phyloP scores from a whole-genome alignment of 2,329 filamentous ascomycete species.

The Waltergamsia citrina region DNA sequence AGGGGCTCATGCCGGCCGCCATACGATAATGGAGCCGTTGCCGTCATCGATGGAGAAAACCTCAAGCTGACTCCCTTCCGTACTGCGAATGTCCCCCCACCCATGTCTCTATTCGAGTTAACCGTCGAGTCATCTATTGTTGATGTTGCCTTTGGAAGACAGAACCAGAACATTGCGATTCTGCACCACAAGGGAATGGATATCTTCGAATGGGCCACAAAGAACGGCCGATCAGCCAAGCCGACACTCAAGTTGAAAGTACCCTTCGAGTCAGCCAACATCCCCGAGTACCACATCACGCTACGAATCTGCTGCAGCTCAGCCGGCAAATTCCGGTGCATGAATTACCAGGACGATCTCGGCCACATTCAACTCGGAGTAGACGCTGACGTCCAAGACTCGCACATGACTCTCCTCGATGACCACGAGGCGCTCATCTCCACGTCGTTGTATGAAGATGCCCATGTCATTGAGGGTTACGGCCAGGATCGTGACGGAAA shows the following conservation, averaged over 20 bases:
- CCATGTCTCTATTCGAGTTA: constrained; percentile 79
- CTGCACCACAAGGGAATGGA: constrained; percentile 59
- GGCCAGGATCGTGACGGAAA: constrained; percentile 36
- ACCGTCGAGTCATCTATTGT: constrained; percentile 50
- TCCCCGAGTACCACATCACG: constrained; percentile 13
- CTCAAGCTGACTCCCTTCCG: constrained; percentile 82
- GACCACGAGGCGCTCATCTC: constrained; percentile 13
- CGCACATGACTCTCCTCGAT: constrained; percentile 9
- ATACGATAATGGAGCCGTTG: constrained; percentile 68
- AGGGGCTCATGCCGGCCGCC: constrained; percentile 62
- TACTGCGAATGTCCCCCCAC: constrained; percentile 78
- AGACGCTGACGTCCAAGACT: constrained; percentile 8
- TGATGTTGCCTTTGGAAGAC: constrained; percentile 65
- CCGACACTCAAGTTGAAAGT: constrained; percentile 29
- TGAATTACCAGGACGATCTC: constrained; percentile 17
- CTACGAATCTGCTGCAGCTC: constrained; percentile 21
- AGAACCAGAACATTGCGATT: constrained; percentile 59
- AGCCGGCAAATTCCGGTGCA: constrained; percentile 16
- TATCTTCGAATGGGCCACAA: constrained; percentile 60
- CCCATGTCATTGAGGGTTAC: constrained; percentile 20
- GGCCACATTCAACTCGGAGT: constrained; percentile 14
- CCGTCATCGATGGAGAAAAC: constrained; percentile 71
- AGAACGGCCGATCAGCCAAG: constrained; percentile 38
- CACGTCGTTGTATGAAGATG: constrained; percentile 21
- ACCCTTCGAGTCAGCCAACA: constrained; percentile 22